A percentile compares a stretch with the other conserved stretches of the same genome.
Evolutionary conservation across 1,284 basidiomycete species (phyloP).

Genomic region (Veloboletus limbatus): DNA sequence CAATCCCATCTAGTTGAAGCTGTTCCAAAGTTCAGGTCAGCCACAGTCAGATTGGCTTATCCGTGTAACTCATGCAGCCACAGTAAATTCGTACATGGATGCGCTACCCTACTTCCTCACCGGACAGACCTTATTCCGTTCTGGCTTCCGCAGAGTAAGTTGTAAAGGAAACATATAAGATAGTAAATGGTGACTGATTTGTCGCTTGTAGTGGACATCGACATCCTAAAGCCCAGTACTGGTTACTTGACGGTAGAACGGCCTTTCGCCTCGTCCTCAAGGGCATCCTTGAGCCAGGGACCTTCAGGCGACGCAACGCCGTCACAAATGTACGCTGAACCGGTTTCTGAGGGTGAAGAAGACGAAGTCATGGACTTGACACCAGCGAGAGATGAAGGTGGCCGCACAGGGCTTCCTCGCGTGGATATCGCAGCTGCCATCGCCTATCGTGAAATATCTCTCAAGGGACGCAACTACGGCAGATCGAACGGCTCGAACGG

Average conservation of each 20-base stretch:
- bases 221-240: constrained; percentile 87
- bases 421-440: constrained; percentile 76
- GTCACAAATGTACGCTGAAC: constrained; percentile 72
- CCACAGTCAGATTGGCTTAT: not conserved
- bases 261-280: constrained; percentile 49
- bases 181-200: constrained; percentile 1
- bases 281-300: constrained; percentile 42
- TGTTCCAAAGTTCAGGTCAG: constrained; percentile 84
- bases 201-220: constrained; percentile 72
- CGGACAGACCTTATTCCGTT: constrained; percentile 98
- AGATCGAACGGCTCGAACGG: constrained; percentile 20
- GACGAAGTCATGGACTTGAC: constrained; percentile 71
- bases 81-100: constrained; percentile 96
- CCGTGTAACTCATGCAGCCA: constrained; percentile 14
- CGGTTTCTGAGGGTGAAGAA: constrained; percentile 88
- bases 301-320: constrained; percentile 51
- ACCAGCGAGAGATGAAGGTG: constrained; percentile 76
- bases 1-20: constrained; percentile 93
- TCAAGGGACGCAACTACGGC: constrained; percentile 48
- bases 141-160: constrained; percentile 93
- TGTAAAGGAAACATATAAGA: not conserved
- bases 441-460: constrained; percentile 76
- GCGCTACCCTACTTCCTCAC: constrained; percentile 88
- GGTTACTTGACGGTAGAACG: constrained; percentile 78
- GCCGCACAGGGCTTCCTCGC: constrained; percentile 70